Conservation (phyloP, 441 rosid genomes). For the Pelargonium fulgidum region DNA sequence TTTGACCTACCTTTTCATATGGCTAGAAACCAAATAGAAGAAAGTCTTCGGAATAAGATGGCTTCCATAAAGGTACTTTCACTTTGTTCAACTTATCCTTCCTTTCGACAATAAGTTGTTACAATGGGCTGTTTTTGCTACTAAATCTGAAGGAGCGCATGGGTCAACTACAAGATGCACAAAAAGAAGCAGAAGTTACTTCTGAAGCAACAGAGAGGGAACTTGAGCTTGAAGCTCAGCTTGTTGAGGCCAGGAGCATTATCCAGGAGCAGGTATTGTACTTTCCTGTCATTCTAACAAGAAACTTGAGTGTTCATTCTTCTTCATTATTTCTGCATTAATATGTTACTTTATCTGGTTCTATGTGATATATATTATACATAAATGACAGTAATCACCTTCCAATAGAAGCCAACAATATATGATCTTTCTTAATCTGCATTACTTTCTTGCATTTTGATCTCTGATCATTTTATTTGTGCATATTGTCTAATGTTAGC, state of each 20-base stretch:
- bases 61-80: slow-evolving; percentile 75
- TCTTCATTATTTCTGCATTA: neutral
- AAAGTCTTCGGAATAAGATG: slow-evolving; percentile 87
- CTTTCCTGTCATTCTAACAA: slow-evolving; percentile 8
- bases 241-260: too few relatives aligned
- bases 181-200: slow-evolving; percentile 82
- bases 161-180: slow-evolving; percentile 89
- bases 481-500: neutral
- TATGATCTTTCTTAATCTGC: neutral
- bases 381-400: neutral
- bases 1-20: slow-evolving; percentile 86
- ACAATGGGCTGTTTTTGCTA: slow-evolving; percentile 11
- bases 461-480: neutral
- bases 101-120: neutral
- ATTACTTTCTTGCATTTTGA: neutral
- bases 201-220: slow-evolving; percentile 97
- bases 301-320: neutral
- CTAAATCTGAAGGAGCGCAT: slow-evolving; percentile 58
- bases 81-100: slow-evolving; percentile 3
- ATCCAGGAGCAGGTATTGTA: neutral
- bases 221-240: slow-evolving; percentile 70
- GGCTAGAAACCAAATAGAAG: slow-evolving; percentile 98
- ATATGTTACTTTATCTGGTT: neutral
- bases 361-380: neutral
- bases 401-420: neutral